Base-by-base conservation (phyloP, 2,329 filamentous ascomycete genomes). In the Leptographium flavum region DNA sequence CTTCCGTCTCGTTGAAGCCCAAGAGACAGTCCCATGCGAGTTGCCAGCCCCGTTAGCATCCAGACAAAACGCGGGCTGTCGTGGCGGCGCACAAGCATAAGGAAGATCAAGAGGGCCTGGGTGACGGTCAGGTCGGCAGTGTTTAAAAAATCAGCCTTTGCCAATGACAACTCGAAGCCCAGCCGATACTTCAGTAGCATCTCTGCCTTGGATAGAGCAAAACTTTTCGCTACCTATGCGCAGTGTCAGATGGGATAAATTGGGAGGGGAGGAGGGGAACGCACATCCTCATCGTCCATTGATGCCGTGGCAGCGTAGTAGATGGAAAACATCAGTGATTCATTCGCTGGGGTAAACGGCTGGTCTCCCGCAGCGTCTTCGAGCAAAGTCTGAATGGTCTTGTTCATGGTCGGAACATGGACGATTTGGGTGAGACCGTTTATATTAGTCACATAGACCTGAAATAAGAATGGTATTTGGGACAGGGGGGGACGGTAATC, bases 1-100 rank as follows among this genome's bases (percentile, higher is more conserved):
- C 62, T 60, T 11, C 67, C 66, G 43, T 80, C 75, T 5, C 73
- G 67, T 52, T 81, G 76, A 2, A 81, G 62, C 1, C 77, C 77
- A 52, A 79, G 67, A 3, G 72, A 69, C 52, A 77, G 74, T 4
- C 68, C 74, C 33, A 81, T 71, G 6, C 76, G 68, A n/a, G 74
- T 64, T 4, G 69, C 65, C 8, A 79, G 61, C 2, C 73, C 74
- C 0, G 73, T 74, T 50, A 80, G 60, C 11, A 74, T 71, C 76
- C 76, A 81, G 48, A 73, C 70, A 65, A n/a, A n/a, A n/a, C n/a
- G n/a, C n/a, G n/a, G n/a, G n/a, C n/a, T n/a, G n/a, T n/a, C n/a
- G n/a, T n/a, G n/a, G n/a, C n/a, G n/a, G n/a, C n/a, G n/a, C n/a
- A n/a, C n/a, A n/a, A n/a, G n/a, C n/a, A n/a, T n/a, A n/a, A n/a